Evolutionary conservation across 2,329 filamentous ascomycete species (phyloP), one percentile per base, ranked within the genome.

Genomic region (Apiospora aurea): DNA sequence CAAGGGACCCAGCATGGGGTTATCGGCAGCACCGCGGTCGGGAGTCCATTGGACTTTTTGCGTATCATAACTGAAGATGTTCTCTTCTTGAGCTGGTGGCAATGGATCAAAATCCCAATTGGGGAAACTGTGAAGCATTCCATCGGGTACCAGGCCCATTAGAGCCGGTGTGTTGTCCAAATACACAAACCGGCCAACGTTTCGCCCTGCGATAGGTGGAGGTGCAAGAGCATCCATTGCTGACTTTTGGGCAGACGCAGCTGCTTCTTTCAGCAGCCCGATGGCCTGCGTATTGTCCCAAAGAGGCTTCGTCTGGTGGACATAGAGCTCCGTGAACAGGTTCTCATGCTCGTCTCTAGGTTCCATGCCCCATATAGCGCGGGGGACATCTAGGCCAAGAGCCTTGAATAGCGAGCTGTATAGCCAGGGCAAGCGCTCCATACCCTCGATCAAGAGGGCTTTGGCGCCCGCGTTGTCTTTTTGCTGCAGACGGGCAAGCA

Each of bases 91-190:
- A 0, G 87, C 81, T 1, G 95, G 95, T 26, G 95, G 94, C 18
- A 97, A 83, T 1, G 94, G 94, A 78, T 97, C 95, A 29, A 94
- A 96, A 24, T 94, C 90, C 74, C 93, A 90, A 76, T 90, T 95
- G 2, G 91, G 91, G 67, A 90, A 85, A 46, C 87, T 84, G 24
- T 88, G 85, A 14, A 94, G 90, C 76, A 94, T 87, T 11, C 84
- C 82, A 1, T 87, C 85, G 0, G 95, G 94, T 8, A 96, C 86
- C 51, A 93, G 84, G 0, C 89, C 87, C 76, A 96, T 92, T 29
- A 97, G 87, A 1, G 87, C 83, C 0, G 92, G 92, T 3, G 91
- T 90, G 75, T 95, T 93, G 43, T 94, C 92, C 11, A 97, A 87
- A 72, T 95, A 91, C 29, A 94, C 89, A 78, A 97, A 93, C 61